Evolutionary conservation across 2,329 filamentous ascomycete genomes (phyloP).

Genomic region (Epichloe bromicola): DNA sequence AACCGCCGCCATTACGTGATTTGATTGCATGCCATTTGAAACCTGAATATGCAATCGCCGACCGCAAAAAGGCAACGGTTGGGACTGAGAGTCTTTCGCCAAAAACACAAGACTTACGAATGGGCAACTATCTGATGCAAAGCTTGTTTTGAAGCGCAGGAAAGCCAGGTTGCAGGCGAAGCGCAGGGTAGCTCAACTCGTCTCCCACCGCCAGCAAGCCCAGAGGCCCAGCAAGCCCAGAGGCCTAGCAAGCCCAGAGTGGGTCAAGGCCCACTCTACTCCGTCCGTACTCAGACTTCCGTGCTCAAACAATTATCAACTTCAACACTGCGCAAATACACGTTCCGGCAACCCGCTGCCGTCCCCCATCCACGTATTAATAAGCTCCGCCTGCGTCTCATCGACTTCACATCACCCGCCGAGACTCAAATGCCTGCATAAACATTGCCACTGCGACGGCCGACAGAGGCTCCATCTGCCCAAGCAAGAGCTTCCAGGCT

Average conservation of each 20-base stretch:
- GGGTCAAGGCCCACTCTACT: no score
- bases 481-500: conserved; percentile 17
- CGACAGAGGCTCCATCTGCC: conserved; percentile 4
- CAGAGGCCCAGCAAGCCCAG: neutral
- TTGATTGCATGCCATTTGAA: neutral
- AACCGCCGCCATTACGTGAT: neutral
- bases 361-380: neutral
- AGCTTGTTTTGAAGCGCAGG: no score
- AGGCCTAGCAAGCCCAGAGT: no score
- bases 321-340: neutral
- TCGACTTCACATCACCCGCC: neutral
- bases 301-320: neutral
- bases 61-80: no score
- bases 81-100: no score
- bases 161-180: neutral
- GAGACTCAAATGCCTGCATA: conserved; percentile 3
- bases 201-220: neutral
- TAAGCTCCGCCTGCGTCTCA: neutral
- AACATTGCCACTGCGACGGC: conserved; percentile 4
- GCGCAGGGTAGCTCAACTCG: neutral
- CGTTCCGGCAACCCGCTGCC: neutral
- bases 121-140: no score
- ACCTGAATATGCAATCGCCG: neutral
- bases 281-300: neutral
- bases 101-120: no score